Evolutionary conservation across 2,329 filamentous ascomycete species (phyloP).

Genomic region (Cladophialophora carrionii): DNA sequence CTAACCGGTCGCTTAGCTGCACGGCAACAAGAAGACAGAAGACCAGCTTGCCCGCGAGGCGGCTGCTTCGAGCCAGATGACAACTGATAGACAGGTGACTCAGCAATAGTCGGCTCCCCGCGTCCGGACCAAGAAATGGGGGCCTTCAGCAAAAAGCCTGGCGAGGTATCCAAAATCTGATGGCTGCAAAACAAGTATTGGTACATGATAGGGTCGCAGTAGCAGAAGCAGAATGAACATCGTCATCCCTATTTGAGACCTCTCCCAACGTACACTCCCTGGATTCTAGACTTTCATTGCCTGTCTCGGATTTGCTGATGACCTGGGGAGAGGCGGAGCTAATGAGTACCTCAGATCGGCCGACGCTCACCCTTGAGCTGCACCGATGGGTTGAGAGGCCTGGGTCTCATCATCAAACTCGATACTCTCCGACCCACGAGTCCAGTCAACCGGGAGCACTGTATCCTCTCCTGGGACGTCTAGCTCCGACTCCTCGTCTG

Average conservation of each 20-base stretch:
- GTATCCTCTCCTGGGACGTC: conserved; percentile 14
- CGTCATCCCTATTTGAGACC: neutral
- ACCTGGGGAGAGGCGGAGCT: neutral
- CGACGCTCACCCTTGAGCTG: conserved; percentile 16
- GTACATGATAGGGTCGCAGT: conserved; percentile 9
- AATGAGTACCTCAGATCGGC: neutral
- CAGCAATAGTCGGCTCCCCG: conserved; percentile 21
- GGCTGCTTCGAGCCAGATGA: conserved; percentile 24
- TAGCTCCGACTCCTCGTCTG: conserved; percentile 3
- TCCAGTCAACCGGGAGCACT: conserved; percentile 27
- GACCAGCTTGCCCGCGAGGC: conserved; percentile 32
- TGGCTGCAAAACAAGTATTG: neutral
- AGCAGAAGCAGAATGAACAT: conserved; percentile 12
- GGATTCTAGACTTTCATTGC: neutral
- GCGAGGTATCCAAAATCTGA: neutral
- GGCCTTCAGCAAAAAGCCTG: neutral
- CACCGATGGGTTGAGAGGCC: conserved; percentile 2
- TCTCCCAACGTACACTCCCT: neutral
- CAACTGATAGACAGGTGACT: conserved; percentile 22
- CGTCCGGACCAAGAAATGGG: neutral
- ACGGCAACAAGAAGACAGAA: conserved; percentile 39
- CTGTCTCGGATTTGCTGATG: neutral
- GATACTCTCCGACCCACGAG: conserved; percentile 9
- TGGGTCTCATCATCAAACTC: conserved; percentile 21
- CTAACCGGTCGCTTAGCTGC: conserved; percentile 10